A percentile compares a stretch with the other conserved stretches of the same genome.
phyloP scores from a whole-genome alignment of 345 rosid species.

The Eucalyptus decipiens region DNA sequence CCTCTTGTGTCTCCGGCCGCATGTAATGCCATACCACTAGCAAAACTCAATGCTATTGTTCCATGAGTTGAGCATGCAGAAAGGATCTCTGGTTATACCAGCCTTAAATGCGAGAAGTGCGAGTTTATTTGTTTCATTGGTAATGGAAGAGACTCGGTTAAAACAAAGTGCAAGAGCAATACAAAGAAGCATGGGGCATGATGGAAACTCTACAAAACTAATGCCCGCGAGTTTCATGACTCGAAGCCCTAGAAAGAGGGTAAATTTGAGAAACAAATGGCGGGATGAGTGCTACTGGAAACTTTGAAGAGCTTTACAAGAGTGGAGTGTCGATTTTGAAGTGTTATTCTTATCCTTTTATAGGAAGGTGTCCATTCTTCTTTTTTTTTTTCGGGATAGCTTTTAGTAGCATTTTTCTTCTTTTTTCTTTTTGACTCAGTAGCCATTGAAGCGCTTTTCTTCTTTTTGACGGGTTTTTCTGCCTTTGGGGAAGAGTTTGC shows the following conservation, averaged over 20 bases:
- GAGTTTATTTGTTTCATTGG: neutral
- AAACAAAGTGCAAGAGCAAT: neutral
- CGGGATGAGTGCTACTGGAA: neutral
- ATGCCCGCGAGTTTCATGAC: neutral
- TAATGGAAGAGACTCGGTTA: neutral
- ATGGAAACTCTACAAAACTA: neutral
- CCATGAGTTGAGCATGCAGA: no score
- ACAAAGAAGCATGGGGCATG: neutral
- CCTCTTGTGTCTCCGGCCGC: no score
- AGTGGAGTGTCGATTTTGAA: neutral
- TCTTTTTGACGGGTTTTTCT: no score
- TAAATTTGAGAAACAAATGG: neutral
- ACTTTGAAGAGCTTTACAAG: neutral
- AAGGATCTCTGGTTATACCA: no score
- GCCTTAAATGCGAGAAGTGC: neutral
- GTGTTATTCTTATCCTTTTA: no score
- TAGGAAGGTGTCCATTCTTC: no score
- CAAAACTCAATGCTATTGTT: no score
- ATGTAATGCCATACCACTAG: no score
- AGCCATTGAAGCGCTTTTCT: neutral
- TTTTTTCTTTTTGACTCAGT: neutral
- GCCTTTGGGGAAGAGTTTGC: neutral
- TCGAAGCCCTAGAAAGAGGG: neutral
- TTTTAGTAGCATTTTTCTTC: neutral
- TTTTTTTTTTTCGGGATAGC: no score